Percentiles rank a stretch among this genome's conserved stretches.
These are phyloP conservation scores for Rauvolfia tetraphylla DNA, from an alignment of 257 asterid species.

Conservation along the genomic window DNA sequence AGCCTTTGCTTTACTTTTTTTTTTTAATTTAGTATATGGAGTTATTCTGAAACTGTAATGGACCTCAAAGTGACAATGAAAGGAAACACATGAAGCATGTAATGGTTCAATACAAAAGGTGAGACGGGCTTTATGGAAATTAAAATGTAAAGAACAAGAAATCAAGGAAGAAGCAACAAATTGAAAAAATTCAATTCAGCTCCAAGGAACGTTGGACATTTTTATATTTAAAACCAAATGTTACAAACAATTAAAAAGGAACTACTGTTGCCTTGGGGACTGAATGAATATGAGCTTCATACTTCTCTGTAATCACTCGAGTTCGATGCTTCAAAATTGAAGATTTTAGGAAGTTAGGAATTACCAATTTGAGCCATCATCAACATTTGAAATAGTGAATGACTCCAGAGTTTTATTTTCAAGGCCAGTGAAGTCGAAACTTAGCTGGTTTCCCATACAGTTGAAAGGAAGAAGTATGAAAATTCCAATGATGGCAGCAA, in stretches of 20 bases:
- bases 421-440: slow-evolving; percentile 64
- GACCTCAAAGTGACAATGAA: neutral
- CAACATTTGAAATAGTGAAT: slow-evolving; percentile 88
- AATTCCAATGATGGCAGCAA: slow-evolving; percentile 71
- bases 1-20: neutral
- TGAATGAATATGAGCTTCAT: neutral
- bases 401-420: slow-evolving; percentile 79
- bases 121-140: too few relatives aligned
- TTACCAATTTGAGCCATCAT: slow-evolving; percentile 90
- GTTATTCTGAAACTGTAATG: neutral
- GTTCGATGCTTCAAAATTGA: neutral
- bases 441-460: slow-evolving; percentile 83
- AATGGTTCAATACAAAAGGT: neutral
- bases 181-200: neutral
- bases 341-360: neutral
- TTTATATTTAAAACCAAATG: neutral
- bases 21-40: neutral
- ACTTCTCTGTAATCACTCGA: too few relatives aligned
- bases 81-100: neutral
- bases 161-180: neutral
- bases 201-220: neutral
- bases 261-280: too few relatives aligned
- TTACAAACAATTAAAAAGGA: neutral
- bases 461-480: slow-evolving; percentile 89
- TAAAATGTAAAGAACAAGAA: too few relatives aligned